Conservation (phyloP, 768 basidiomycete species). For the Boletales sp. region DNA sequence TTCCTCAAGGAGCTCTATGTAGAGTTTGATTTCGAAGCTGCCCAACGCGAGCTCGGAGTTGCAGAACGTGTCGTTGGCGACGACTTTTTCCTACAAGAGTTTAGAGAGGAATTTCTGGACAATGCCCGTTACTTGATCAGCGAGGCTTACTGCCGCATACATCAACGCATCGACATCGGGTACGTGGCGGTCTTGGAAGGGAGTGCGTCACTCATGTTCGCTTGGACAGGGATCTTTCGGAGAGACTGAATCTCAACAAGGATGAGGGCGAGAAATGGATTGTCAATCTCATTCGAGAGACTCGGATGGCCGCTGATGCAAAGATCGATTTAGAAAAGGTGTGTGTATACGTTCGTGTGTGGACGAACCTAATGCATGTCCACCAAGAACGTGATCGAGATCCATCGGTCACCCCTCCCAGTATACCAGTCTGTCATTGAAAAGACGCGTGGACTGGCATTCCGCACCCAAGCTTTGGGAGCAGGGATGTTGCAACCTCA, state of each 20-base stretch:
- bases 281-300: constrained; percentile 97
- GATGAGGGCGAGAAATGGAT: constrained; percentile 99
- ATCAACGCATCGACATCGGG: constrained; percentile 88
- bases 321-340: constrained; percentile 98
- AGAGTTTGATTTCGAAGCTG: constrained; percentile 95
- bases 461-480: constrained; percentile 87
- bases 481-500: constrained; percentile 58
- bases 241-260: constrained; percentile 86
- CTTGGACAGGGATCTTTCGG: constrained; percentile 73
- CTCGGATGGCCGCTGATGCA: constrained; percentile 93
- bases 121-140: constrained; percentile 95
- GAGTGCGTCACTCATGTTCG: not conserved
- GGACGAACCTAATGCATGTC: constrained; percentile 6
- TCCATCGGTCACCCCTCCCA: constrained; percentile 83
- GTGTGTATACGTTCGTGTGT: not conserved
- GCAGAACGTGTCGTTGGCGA: constrained; percentile 82
- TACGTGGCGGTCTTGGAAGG: constrained; percentile 30
- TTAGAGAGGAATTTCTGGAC: constrained; percentile 92
- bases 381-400: constrained; percentile 91
- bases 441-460: constrained; percentile 87
- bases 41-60: constrained; percentile 73
- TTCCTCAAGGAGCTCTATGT: constrained; percentile 93
- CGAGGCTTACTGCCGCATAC: constrained; percentile 97
- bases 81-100: constrained; percentile 92
- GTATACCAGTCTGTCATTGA: constrained; percentile 95